A percentile compares a stretch with the other conserved stretches of the same genome.
Evolutionary conservation across 805 yeast genomes (phyloP).

Genomic region (Candida taoyuanica): DNA sequence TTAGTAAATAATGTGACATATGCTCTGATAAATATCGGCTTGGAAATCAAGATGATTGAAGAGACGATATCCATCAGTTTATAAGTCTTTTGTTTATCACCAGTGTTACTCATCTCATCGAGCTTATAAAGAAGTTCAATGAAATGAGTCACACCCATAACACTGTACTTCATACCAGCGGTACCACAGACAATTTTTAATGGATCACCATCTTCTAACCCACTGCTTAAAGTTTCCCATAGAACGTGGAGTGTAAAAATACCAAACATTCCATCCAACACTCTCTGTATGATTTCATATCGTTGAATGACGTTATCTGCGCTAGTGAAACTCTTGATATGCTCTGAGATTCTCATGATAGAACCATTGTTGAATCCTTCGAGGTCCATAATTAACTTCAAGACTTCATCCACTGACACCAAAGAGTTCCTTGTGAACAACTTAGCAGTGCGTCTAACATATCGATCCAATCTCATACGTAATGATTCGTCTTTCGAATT

Average conservation of each 20-base stretch:
- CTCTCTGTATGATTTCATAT: not conserved
- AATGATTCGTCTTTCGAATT: constrained; percentile 1
- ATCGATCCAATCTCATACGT: constrained; percentile 5
- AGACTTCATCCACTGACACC: constrained; percentile 15
- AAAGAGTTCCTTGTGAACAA: constrained; percentile 6
- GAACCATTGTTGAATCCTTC: constrained; percentile 17
- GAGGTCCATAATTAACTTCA: constrained; percentile 10
- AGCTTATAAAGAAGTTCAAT: constrained; percentile 20
- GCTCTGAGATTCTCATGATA: constrained; percentile 7
- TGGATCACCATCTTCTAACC: constrained; percentile 11
- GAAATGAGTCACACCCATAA: constrained; percentile 19
- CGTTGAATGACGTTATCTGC: constrained; percentile 5
- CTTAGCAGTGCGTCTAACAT: constrained; percentile 13
- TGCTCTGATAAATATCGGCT: constrained; percentile 15
- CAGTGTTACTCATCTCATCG: constrained; percentile 2
- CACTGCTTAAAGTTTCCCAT: constrained; percentile 18
- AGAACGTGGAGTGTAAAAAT: constrained; percentile 15
- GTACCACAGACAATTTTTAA: constrained; percentile 11
- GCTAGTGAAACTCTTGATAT: constrained; percentile 5
- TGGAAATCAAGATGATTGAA: constrained; percentile 10
- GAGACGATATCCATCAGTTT: constrained; percentile 18
- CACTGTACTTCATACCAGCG: constrained; percentile 21
- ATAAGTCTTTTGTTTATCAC: constrained; percentile 5
- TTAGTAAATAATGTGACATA: constrained; percentile 13
- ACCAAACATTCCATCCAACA: constrained; percentile 12